Base-by-base conservation (phyloP, 2,329 filamentous ascomycete species). In the Akanthomyces dipterigenus region DNA sequence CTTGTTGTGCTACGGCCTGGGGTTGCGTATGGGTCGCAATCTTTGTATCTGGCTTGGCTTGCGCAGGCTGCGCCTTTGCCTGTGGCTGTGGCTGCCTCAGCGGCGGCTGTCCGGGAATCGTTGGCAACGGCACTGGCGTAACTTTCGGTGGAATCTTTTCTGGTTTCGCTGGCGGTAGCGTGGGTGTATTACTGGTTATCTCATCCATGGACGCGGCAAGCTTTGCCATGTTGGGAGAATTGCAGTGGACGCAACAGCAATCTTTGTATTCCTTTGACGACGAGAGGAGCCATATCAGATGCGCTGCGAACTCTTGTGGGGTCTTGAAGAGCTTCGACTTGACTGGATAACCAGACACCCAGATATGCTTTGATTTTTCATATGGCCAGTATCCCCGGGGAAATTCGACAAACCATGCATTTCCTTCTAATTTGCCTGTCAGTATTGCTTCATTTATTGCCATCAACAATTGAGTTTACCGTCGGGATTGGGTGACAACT, bases 201-300 rank as follows among this genome's bases (percentile, higher is more conserved):
- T 74, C 73, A 2, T 76, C 74, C 11, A 60, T 45, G 54, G 64
- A 55, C 5, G 60, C 20, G 3, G 64, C 54, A 8, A 65, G 65
- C 58, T 70, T 75, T 22, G 67, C 50, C 12, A 65, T 61, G 36
- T 55, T 71, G 8, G 70, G 67, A 5, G 70, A 64, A 60, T 78
- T 79, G 69, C 80, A 83, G 53, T 80, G 76, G 14, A 78, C 74
- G 64, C 81, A 83, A 56, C 78, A 80, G 67, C 81, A 83, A 63
- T 82, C 78, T 49, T 67, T 73, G 51, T 79, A 78, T 65, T 80
- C 77, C 63, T 70, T 72, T 16, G 80, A 82, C 18, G 70, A 67
- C 34, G 80, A 80, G 8, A 80, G 70, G 2, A 83, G 75, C 80
- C 80, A 83, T 54, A 83, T 72, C 26, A 81, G 64, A 63, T 83